These are phyloP conservation scores for Rhodamnia rubescens DNA, from an alignment of 345 rosid genomes.

Conservation along the genomic window DNA sequence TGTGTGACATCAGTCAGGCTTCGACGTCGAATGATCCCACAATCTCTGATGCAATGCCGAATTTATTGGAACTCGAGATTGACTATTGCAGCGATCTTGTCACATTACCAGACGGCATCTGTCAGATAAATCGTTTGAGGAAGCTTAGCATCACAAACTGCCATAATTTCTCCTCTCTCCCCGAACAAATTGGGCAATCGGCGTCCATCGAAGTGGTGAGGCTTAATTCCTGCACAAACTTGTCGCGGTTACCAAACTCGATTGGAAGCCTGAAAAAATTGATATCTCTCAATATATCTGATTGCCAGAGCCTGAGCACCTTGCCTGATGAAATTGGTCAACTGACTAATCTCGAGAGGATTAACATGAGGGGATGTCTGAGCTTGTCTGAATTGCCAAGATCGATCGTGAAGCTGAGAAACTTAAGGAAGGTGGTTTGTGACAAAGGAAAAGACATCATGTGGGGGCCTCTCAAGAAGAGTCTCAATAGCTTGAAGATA, in stretches of 20 bases:
- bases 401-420: constrained; percentile 22
- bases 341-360: not conserved
- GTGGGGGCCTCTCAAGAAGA: constrained; percentile 22
- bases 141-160: not conserved
- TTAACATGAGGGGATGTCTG: not conserved
- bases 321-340: not conserved
- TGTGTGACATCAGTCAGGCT: constrained; percentile 28
- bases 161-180: constrained; percentile 21
- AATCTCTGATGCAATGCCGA: constrained; percentile 11
- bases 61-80: constrained; percentile 34
- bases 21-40: not conserved
- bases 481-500: not conserved
- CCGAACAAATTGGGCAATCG: constrained; percentile 18
- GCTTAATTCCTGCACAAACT: constrained; percentile 31
- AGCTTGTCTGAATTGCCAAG: constrained; percentile 3
- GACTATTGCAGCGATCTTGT: constrained; percentile 32
- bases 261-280: constrained; percentile 19
- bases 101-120: constrained; percentile 16
- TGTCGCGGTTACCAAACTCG: constrained; percentile 27
- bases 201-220: constrained; percentile 20
- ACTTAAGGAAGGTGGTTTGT: constrained; percentile 27
- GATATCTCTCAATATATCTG: constrained; percentile 12
- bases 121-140: not conserved
- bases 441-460: constrained; percentile 28
- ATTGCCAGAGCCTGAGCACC: not conserved